These are phyloP conservation scores for Diutina pseudorugosa DNA, from an alignment of 1,139 yeast genomes.

Conservation along the genomic window DNA sequence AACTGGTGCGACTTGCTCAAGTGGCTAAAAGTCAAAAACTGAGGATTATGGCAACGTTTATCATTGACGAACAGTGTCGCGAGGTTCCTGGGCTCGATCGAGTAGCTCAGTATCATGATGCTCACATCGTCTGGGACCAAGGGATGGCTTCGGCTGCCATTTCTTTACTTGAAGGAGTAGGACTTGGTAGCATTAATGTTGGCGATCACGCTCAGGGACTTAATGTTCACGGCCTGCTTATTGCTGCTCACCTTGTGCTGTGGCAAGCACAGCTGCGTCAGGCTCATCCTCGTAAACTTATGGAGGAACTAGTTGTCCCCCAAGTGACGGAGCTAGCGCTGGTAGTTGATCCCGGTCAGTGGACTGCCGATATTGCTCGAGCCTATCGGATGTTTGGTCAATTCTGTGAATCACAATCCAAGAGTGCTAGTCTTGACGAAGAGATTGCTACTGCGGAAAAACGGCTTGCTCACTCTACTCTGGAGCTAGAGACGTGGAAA, in stretches of 20 bases:
- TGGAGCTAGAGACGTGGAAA: conserved; percentile 30
- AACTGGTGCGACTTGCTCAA: not conserved
- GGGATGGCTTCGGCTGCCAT: conserved; percentile 45
- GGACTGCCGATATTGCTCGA: conserved; percentile 17
- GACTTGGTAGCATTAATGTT: conserved; percentile 10
- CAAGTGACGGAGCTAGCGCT: conserved; percentile 15
- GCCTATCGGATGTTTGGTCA: conserved; percentile 53
- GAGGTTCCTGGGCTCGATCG: conserved; percentile 9
- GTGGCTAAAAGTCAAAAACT: conserved; percentile 21
- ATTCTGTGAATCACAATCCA: conserved; percentile 63
- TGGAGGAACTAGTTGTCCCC: conserved; percentile 42
- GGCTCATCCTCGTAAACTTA: conserved; percentile 48
- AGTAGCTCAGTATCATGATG: conserved; percentile 34
- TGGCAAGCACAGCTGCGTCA: conserved; percentile 68
- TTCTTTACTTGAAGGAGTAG: conserved; percentile 26
- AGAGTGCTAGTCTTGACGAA: conserved; percentile 29
- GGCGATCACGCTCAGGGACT: conserved; percentile 13
- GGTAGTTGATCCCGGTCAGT: conserved; percentile 8
- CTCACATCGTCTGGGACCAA: conserved; percentile 48
- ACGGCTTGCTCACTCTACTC: conserved; percentile 24
- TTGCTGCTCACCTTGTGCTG: conserved; percentile 43
- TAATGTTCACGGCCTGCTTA: conserved; percentile 15
- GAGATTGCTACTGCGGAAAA: conserved; percentile 30
- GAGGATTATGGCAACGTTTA: conserved; percentile 36
- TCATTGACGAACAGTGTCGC: conserved; percentile 26